Base-by-base conservation (phyloP, 441 rosid species). In the Bocquillonia castaneifolia region DNA sequence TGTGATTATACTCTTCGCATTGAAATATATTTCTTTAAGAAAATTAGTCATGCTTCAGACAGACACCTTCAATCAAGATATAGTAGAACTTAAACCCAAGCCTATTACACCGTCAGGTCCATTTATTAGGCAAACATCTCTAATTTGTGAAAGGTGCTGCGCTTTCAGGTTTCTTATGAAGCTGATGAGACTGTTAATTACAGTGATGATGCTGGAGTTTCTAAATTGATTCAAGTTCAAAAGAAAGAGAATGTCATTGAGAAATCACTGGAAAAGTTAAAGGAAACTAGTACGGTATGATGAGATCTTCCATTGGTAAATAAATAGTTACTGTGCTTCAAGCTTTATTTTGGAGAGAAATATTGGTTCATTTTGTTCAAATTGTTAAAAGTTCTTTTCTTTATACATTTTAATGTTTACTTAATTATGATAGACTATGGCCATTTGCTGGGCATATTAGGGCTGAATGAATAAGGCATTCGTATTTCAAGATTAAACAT, bases 281-380 rank as follows among this genome's bases (percentile, higher is more conserved):
- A 89, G 81, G 88, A 84, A 80, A 83, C 97, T 18, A 82, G 86
- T 81, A 92, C 84, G 85, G 99, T 95, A 90, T 70, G 84, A 52
- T 64, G 74, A 59, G 40, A 4, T 29, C 52, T 63, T 65, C 28
- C 37, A 29, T 67, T 37, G 5, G 36, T 71, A n/a, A 34, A 47
- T 54, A 4, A 53, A 34, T 59, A 61, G n/a, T 45, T 25, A 25
- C 28, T 32, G 48, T 54, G 44, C 66, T 53, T 70, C 54, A 48
- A 51, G 62, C 59, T 61, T 18, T n/a, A 44, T 48, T 10, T 22
- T 22, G 22, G 37, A 12, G 45, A 44, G 48, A n/a, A 34, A 63
- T 34, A 26, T 44, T 29, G 31, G 17, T 64, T 32, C 34, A 8
- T 26, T 17, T n/a, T 23, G 28, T 2, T 54, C 23, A 13, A 2